A percentile compares a stretch with the other conserved stretches of the same genome.
Evolutionary conservation across 176 grass and related monocot species (phyloP).

Genomic region (Chloris gayana): DNA sequence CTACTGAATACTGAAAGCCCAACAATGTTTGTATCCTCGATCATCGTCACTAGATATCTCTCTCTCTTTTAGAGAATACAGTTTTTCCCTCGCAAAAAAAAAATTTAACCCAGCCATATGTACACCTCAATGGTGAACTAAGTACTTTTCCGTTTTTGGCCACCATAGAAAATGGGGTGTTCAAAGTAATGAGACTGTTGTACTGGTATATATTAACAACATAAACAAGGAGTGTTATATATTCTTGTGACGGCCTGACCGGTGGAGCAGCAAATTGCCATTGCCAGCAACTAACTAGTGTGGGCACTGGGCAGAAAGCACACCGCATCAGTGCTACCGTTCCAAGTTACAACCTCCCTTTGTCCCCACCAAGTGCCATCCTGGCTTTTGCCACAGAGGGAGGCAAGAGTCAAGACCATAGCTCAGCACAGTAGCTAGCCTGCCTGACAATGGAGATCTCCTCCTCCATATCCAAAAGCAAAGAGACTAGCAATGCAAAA

Average conservation of each 20-base stretch:
- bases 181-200: too few species aligned
- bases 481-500: conserved; percentile 38
- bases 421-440: conserved; percentile 28
- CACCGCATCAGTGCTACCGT: conserved; percentile 15
- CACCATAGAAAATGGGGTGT: neutral
- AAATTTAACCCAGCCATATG: neutral
- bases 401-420: conserved; percentile 35
- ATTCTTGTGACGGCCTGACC: conserved; percentile 4
- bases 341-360: conserved; percentile 49
- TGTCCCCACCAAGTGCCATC: conserved; percentile 46
- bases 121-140: neutral
- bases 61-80: too few species aligned
- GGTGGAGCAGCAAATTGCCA: conserved; percentile 19
- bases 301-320: conserved; percentile 60
- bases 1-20: neutral
- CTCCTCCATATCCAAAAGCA: conserved; percentile 37
- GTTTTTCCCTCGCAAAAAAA: neutral
- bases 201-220: too few species aligned
- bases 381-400: conserved; percentile 41
- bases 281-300: conserved; percentile 49
- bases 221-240: neutral
- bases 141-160: neutral
- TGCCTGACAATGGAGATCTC: conserved; percentile 55
- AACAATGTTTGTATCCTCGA: neutral
- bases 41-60: neutral